Conservation (phyloP, 164 flowering plant genomes). For the Aristolochia contorta region DNA sequence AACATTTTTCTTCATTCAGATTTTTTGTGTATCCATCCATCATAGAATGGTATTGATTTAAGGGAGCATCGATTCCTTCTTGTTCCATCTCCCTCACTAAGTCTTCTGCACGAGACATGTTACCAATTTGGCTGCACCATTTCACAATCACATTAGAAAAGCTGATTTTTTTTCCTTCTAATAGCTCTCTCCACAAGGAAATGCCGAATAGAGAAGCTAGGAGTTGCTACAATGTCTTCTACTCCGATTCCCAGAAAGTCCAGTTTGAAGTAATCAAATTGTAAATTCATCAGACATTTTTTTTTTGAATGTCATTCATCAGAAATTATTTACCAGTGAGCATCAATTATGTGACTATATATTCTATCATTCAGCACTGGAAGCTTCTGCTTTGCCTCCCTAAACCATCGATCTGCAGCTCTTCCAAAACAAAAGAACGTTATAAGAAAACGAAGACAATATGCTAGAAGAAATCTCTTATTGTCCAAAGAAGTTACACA, state of each 20-base stretch:
- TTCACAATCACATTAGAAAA: too few species aligned
- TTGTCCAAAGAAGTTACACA: too few species aligned
- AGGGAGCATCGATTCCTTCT: constrained; percentile 91
- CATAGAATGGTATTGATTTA: constrained; percentile 91
- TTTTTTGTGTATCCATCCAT: constrained; percentile 96
- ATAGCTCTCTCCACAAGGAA: neutral
- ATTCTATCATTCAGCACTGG: constrained; percentile 60
- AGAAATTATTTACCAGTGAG: constrained; percentile 52
- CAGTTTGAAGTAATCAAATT: neutral
- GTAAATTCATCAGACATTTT: too few species aligned
- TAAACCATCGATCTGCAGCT: constrained; percentile 93
- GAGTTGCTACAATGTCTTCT: neutral
- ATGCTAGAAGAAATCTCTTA: neutral
- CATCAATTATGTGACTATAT: constrained; percentile 84
- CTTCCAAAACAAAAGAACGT: constrained; percentile 32
- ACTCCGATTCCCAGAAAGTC: too few species aligned
- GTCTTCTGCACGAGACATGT: constrained; percentile 80
- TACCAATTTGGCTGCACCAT: constrained; percentile 56
- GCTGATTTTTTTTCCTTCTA: too few species aligned
- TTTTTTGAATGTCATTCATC: too few species aligned
- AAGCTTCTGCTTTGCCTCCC: constrained; percentile 67
- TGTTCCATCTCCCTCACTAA: constrained; percentile 94
- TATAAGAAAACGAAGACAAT: constrained; percentile 4
- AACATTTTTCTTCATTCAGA: constrained; percentile 68
- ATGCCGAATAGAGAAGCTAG: neutral